These are phyloP conservation scores for Polychaeton citri DNA, from an alignment of 2,329 filamentous ascomycete species.

Conservation along the genomic window DNA sequence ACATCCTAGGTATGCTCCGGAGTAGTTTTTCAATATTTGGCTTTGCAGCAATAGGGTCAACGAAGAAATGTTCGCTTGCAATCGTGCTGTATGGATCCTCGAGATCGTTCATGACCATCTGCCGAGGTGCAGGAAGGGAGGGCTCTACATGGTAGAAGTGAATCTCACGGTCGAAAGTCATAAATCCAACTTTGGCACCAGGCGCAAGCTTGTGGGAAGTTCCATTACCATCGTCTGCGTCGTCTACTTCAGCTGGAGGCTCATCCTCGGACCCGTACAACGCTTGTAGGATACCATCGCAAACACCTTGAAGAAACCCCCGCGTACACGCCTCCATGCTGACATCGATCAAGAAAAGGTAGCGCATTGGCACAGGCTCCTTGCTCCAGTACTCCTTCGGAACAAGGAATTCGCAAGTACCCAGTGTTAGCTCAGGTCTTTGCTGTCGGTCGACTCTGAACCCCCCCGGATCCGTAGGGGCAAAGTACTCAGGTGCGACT, in stretches of 20 bases:
- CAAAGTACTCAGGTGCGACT: slow-evolving; percentile 82
- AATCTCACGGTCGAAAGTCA: slow-evolving; percentile 91
- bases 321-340: slow-evolving; percentile 84
- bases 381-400: slow-evolving; percentile 99
- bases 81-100: slow-evolving; percentile 93
- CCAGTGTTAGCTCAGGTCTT: slow-evolving; percentile 75
- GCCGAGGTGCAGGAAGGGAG: slow-evolving; percentile 73
- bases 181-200: slow-evolving; percentile 80
- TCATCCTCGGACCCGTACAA: slow-evolving; percentile 59
- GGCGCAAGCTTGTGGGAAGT: slow-evolving; percentile 49
- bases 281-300: slow-evolving; percentile 72
- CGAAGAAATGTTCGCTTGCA: slow-evolving; percentile 71
- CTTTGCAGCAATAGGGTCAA: slow-evolving; percentile 84
- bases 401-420: slow-evolving; percentile 91
- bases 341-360: slow-evolving; percentile 86
- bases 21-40: slow-evolving; percentile 80
- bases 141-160: slow-evolving; percentile 94
- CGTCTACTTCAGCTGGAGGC: slow-evolving; percentile 35
- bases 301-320: slow-evolving; percentile 80
- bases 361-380: slow-evolving; percentile 74
- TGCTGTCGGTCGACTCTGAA: slow-evolving; percentile 78
- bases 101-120: slow-evolving; percentile 97
- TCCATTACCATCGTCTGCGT: slow-evolving; percentile 36
- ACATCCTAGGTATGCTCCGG: slow-evolving; percentile 68
- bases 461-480: slow-evolving; percentile 75